phyloP scores from a whole-genome alignment of 2,329 filamentous ascomycete species.

The Hansfordia pulvinata region DNA sequence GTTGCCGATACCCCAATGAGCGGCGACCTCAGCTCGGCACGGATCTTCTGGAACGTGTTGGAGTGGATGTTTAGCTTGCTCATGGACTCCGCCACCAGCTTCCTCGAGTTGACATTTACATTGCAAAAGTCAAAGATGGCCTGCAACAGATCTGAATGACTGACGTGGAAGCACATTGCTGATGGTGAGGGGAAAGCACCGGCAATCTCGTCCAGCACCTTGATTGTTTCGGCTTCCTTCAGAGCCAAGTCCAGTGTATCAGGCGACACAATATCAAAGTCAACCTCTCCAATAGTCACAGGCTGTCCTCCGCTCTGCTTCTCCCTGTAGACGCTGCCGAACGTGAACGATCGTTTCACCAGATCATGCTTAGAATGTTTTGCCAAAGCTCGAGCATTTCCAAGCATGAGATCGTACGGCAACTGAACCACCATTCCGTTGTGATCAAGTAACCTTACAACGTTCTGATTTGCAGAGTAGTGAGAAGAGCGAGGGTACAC shows the following conservation, averaged over 20 bases:
- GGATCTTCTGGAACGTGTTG: conserved; percentile 71
- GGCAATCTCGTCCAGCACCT: conserved; percentile 86
- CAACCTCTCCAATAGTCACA: conserved; percentile 71
- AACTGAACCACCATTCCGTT: conserved; percentile 83
- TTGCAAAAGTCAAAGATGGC: conserved; percentile 85
- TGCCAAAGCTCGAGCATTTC: conserved; percentile 74
- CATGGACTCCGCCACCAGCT: conserved; percentile 66
- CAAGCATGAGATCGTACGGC: conserved; percentile 86
- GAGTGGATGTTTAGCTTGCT: conserved; percentile 77
- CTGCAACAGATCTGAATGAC: conserved; percentile 76
- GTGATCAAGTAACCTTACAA: conserved; percentile 67
- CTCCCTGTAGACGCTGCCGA: conserved; percentile 79
- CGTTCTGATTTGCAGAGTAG: conserved; percentile 51
- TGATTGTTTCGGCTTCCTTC: conserved; percentile 88
- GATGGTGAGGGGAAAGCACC: conserved; percentile 64
- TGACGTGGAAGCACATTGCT: conserved; percentile 78
- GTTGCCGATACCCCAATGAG: conserved; percentile 74
- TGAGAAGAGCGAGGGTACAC: conserved; percentile 74
- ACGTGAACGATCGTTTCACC: conserved; percentile 68
- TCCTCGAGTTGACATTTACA: conserved; percentile 54
- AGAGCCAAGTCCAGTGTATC: conserved; percentile 70
- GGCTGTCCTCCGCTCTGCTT: conserved; percentile 69
- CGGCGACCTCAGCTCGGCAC: conserved; percentile 68
- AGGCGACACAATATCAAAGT: conserved; percentile 89
- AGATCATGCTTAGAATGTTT: conserved; percentile 47